A percentile compares a stretch with the other conserved stretches of the same genome.
Conservation (phyloP, 192 early-diverging fungal species). For the Hyaloraphidium curvatum region DNA sequence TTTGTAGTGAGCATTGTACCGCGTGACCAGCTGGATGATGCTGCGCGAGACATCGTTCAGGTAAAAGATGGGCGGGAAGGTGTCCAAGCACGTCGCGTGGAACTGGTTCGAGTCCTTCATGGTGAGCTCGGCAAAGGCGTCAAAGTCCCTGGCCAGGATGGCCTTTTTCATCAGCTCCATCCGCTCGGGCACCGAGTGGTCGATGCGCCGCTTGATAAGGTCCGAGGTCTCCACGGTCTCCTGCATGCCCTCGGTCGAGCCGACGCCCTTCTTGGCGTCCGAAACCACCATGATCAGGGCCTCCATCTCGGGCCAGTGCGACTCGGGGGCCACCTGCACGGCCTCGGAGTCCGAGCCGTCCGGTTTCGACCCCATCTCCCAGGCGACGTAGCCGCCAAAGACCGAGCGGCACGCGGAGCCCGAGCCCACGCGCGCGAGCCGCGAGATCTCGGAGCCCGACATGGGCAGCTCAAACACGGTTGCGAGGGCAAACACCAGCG, state of each 20-base stretch:
- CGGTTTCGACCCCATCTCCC: constrained; percentile 69
- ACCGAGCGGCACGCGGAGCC: constrained; percentile 94
- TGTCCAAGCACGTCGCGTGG: constrained; percentile 97
- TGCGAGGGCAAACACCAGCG: constrained; percentile 66
- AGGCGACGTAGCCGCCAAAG: constrained; percentile 96
- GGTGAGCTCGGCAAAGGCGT: constrained; percentile 78
- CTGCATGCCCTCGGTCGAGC: constrained; percentile 95
- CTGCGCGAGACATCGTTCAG: constrained; percentile 85
- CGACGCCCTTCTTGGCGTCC: constrained; percentile 76
- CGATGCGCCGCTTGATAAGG: constrained; percentile 66
- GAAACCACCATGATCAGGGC: constrained; percentile 86
- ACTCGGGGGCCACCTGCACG: constrained; percentile 71
- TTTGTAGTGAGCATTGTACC: constrained; percentile 51
- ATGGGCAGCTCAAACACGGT: constrained; percentile 52
- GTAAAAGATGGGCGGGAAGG: constrained; percentile 95
- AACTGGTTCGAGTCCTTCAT: constrained; percentile 99
- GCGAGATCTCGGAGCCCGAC: constrained; percentile 56
- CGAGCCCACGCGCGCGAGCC: constrained; percentile 81
- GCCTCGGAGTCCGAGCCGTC: constrained; percentile 78
- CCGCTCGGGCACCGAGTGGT: constrained; percentile 64
- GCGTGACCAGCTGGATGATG: constrained; percentile 65
- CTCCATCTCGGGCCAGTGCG: constrained; percentile 91
- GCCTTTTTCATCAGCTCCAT: constrained; percentile 83
- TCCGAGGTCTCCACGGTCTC: constrained; percentile 79
- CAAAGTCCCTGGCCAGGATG: constrained; percentile 66